These are phyloP conservation scores for Conidiobolus incongruus DNA, from an alignment of 371 early-diverging fungal species.

Conservation along the genomic window DNA sequence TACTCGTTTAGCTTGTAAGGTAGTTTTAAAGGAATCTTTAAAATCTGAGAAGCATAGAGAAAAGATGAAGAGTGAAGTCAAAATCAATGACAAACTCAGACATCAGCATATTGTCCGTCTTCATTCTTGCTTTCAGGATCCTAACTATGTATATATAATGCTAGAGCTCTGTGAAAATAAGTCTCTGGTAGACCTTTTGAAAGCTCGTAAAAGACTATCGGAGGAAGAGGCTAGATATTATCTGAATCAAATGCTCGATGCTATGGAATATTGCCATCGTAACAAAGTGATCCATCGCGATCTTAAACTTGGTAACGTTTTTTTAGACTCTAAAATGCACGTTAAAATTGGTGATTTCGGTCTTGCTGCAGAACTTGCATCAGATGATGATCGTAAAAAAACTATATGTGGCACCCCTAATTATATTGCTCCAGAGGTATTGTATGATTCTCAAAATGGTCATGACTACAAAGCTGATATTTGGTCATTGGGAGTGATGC, in stretches of 20 bases:
- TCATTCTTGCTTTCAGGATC: no score
- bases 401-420: conserved; percentile 97
- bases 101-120: conserved; percentile 87
- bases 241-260: conserved; percentile 67
- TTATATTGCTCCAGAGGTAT: no score
- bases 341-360: no score
- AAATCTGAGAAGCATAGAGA: not conserved
- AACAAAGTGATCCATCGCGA: conserved; percentile 94
- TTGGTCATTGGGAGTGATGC: conserved; percentile 94
- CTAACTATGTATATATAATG: no score
- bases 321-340: conserved; percentile 74
- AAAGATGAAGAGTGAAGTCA: conserved; percentile 33
- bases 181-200: no score
- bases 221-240: conserved; percentile 29
- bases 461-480: conserved; percentile 96
- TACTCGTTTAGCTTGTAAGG: not conserved
- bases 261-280: conserved; percentile 61
- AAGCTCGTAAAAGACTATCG: conserved; percentile 13
- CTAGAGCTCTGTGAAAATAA: no score
- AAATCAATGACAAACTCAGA: conserved; percentile 49
- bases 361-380: conserved; percentile 56
- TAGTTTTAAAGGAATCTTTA: not conserved
- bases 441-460: conserved; percentile 57
- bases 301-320: conserved; percentile 89
- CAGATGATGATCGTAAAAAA: conserved; percentile 63